Conservation (phyloP, 1,284 basidiomycete species). For the Mycena sp. region DNA sequence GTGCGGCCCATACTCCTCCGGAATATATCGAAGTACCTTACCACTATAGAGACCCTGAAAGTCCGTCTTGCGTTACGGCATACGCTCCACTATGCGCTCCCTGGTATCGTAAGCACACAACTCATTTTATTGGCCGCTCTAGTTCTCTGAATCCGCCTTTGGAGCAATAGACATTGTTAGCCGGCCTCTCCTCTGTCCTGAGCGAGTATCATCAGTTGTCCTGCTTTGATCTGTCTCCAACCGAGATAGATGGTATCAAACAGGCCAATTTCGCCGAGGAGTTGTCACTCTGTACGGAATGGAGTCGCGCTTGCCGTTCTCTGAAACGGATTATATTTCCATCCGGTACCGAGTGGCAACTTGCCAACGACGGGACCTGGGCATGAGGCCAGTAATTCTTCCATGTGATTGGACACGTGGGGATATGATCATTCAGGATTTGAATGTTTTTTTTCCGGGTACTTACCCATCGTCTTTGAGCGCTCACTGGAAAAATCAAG, state of each 20-base stretch:
- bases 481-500: no score
- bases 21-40: slow-evolving; percentile 61
- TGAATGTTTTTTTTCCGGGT: no score
- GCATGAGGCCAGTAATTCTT: no score
- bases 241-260: slow-evolving; percentile 54
- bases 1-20: slow-evolving; percentile 65
- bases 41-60: slow-evolving; percentile 58
- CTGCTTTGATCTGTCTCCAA: slow-evolving; percentile 65
- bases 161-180: slow-evolving; percentile 52
- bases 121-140: slow-evolving; percentile 3
- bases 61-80: slow-evolving; percentile 70
- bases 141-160: slow-evolving; percentile 14
- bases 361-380: slow-evolving; percentile 42
- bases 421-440: no score
- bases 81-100: slow-evolving; percentile 69
- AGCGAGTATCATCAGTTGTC: slow-evolving; percentile 47
- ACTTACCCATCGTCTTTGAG: no score
- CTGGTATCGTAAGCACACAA: slow-evolving; percentile 66
- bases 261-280: slow-evolving; percentile 59
- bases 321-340: slow-evolving; percentile 65
- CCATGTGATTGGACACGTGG: no score
- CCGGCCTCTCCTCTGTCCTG: slow-evolving; percentile 53
- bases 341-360: slow-evolving; percentile 56
- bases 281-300: slow-evolving; percentile 59
- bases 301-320: slow-evolving; percentile 62